phyloP scores from a whole-genome alignment of 2,329 filamentous ascomycete species.

The Curvularia sp. region DNA sequence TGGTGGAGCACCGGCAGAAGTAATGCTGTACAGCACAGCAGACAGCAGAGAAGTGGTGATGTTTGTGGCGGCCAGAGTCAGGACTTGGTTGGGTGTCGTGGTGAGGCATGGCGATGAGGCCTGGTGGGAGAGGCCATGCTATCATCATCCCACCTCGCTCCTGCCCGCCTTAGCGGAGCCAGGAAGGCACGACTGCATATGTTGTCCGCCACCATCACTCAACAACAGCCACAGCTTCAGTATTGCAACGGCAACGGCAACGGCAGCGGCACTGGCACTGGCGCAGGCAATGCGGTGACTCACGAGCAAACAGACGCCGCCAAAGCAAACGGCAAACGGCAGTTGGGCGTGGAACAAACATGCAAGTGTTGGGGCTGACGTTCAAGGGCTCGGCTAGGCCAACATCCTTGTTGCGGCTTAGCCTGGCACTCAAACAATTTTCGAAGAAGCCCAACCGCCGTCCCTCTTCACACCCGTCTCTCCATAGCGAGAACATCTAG shows the following conservation, averaged over 20 bases:
- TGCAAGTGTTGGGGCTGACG: conserved; percentile 16
- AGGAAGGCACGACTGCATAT: conserved; percentile 7
- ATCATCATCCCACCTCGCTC: conserved; percentile 11
- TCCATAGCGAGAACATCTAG: conserved; percentile 47
- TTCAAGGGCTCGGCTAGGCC: conserved; percentile 21
- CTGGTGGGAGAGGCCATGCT: neutral
- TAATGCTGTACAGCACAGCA: neutral
- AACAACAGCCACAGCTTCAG: neutral
- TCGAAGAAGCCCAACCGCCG: conserved; percentile 25
- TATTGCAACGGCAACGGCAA: neutral
- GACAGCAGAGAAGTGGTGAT: neutral
- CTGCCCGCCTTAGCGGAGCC: conserved; percentile 14
- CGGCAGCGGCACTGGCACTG: neutral
- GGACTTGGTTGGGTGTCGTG: conserved; percentile 12
- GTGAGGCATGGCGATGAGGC: neutral
- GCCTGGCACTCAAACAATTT: conserved; percentile 38
- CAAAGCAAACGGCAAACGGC: neutral
- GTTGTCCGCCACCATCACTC: neutral
- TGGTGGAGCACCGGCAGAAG: conserved; percentile 9
- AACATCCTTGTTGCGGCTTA: conserved; percentile 26
- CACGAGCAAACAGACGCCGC: neutral
- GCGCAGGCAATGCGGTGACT: no score
- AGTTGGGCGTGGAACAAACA: neutral
- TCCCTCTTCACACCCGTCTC: conserved; percentile 32
- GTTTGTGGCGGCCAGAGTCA: neutral